Base-by-base conservation (phyloP, 1,139 yeast species). In the Scheffersomyces insectosa region DNA sequence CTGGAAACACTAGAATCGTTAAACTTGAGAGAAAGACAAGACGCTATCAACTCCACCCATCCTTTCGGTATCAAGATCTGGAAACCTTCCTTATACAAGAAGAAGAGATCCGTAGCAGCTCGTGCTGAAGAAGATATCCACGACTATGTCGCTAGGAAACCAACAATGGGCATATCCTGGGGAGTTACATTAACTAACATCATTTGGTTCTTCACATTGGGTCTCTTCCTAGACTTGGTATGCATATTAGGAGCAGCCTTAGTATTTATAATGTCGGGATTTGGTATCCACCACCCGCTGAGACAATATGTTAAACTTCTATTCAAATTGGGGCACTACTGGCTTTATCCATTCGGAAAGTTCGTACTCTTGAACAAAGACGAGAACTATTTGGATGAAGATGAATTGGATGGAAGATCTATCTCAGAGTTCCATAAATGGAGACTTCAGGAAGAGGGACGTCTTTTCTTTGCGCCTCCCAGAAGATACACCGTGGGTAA, bases 41-140 rank as follows among this genome's bases (percentile, higher is more conserved):
- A 88, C 52, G 99, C 99, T 3, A 95, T 93, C 62, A 93, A 93
- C 59, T 84, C 88, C 42, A 90, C 98, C 1, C 99, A 95, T 68
- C 99, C 99, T 0, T 93, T 93, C 60, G 99, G 99, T 75, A 90
- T 93, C 42, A 86, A 96, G 63, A 88, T 93, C 55, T 93, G 99
- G 99, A 93, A 93, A 60, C 99, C 99, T 1, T 97, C 99, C 2
- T 75, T 93, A 46, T 93, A 93, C 66, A 93, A 95, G 61, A 93
- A 93, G 64, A 80, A 80, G 48, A 82, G 99, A 56, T 88, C 97
- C 1, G 98, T 93, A 31, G 95, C 95, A 51, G 75, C 84, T 30
- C 83, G 90, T 44, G 98, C 98, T 1, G 96, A 89, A 46, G 89
- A 88, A 49, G 99, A 93, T 70, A 88, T 93, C 52, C 98, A 91